Base-by-base conservation (phyloP, 1,139 yeast species). In the Ashbya aceris region DNA sequence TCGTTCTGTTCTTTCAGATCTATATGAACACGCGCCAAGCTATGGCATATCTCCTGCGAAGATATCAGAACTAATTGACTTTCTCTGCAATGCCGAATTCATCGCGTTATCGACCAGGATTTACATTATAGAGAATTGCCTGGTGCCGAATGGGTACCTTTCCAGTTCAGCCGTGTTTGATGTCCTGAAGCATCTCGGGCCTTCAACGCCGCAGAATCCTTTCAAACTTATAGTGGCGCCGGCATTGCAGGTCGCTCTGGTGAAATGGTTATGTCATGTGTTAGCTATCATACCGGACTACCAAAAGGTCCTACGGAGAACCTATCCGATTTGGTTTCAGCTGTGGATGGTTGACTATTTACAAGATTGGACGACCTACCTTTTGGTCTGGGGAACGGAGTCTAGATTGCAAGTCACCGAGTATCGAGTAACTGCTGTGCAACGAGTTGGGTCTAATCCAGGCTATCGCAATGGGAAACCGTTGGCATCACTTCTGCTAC, bases 271-370 rank as follows among this genome's bases (percentile, higher is more conserved):
- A 14, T 64, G 67, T 4, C 60, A 62, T 2, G 64, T 66, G 0
- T 57, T 54, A 40, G 55, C 64, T 0, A 58, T 57, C 42, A 36
- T 60, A 11, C 60, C 56, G n/a, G 59, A 60, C 12, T 47, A 53
- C 2, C 40, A 45, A n/a, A n/a, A 30, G 4, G 45, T 56, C 2
- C 45, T 62, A 5, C 52, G 51, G 2, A 48, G 49, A 28, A 45
- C 66, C 3, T 67, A 64, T 43, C 63, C 71, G 1, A 44, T 69
- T 10, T 57, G 74, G 42, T 63, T 73, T 48, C 66, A 69, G 27
- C 60, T 66, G 33, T 60, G 76, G 47, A 67, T 69, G 39, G 70
- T 61, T 45, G 76, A 71, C 45, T 67, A 60, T 40, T 55, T 69
- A 32, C 67, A 77, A 30, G 64, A 65, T 1, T 64, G 67, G 56